Evolutionary conservation across 2,329 filamentous ascomycete genomes (phyloP).

Genomic region (Immersiporthe knoxdaviesiana): DNA sequence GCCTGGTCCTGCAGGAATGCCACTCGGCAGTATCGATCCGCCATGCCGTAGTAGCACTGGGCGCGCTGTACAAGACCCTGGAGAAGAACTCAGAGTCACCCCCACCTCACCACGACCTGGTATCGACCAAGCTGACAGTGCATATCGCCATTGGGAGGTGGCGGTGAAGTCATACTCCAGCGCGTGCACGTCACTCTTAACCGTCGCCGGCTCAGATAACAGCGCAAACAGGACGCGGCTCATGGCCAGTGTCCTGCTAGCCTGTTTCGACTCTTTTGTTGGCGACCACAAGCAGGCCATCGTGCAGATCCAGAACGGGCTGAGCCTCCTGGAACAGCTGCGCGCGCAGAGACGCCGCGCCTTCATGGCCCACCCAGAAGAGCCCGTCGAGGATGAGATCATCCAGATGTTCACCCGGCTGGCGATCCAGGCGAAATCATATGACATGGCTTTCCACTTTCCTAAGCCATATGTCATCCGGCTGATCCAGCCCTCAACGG

Average conservation of each 20-base stretch:
- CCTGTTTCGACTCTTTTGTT: conserved; percentile 71
- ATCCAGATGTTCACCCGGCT: conserved; percentile 66
- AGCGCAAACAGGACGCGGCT: conserved; percentile 56
- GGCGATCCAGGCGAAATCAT: conserved; percentile 68
- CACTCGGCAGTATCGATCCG: conserved; percentile 64
- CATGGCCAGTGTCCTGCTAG: conserved; percentile 67
- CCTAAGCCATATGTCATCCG: conserved; percentile 64
- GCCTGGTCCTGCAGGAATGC: conserved; percentile 65
- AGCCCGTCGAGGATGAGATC: conserved; percentile 61
- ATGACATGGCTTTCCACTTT: conserved; percentile 71
- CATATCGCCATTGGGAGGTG: conserved; percentile 59
- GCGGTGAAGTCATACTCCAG: conserved; percentile 63
- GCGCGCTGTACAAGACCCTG: conserved; percentile 68
- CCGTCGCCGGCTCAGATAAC: conserved; percentile 46
- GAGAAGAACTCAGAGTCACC: conserved; percentile 60
- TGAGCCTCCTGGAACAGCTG: conserved; percentile 57
- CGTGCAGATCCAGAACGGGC: conserved; percentile 61
- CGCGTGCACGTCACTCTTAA: conserved; percentile 56
- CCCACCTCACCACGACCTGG: conserved; percentile 47
- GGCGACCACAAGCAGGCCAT: conserved; percentile 67
- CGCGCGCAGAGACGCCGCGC: conserved; percentile 49
- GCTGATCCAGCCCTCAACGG: conserved; percentile 44
- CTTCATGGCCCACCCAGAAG: conserved; percentile 46
- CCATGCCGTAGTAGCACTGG: conserved; percentile 68
- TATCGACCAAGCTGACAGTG: conserved; percentile 42